phyloP scores from a whole-genome alignment of 176 grass and related monocot species.

The Echinochloa phyllopogon region DNA sequence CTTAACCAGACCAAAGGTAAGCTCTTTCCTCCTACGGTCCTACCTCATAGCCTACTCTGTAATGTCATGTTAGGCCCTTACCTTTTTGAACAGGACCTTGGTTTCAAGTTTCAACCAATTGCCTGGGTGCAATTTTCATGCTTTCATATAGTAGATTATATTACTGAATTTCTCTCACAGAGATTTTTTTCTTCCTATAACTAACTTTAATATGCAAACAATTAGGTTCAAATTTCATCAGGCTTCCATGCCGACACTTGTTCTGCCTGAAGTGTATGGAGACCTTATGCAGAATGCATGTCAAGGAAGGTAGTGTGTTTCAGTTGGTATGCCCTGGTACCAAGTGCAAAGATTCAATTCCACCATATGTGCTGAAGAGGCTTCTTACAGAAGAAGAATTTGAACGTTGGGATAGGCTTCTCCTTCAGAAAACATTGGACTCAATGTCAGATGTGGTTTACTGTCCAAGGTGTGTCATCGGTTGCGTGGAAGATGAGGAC shows the following conservation, averaged over 20 bases:
- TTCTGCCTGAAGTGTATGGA: constrained; percentile 51
- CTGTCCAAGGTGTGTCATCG: constrained; percentile 57
- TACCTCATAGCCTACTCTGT: not conserved
- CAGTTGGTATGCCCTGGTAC: constrained; percentile 59
- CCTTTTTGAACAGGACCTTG: not conserved
- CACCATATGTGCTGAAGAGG: constrained; percentile 56
- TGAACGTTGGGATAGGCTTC: constrained; percentile 61
- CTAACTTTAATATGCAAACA: constrained; percentile 29
- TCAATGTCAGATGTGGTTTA: constrained; percentile 61
- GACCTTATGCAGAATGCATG: constrained; percentile 53
- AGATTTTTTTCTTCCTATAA: not conserved
- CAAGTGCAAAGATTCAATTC: constrained; percentile 50
- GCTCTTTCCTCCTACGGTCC: not conserved
- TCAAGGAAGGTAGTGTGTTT: constrained; percentile 55
- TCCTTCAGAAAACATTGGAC: constrained; percentile 63
- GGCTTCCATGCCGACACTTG: constrained; percentile 37
- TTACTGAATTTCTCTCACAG: not conserved
- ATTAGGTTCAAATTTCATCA: constrained; percentile 52
- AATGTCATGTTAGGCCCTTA: not conserved
- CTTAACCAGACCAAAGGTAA: constrained; percentile 47
- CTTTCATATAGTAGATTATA: not conserved
- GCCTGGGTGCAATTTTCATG: not conserved
- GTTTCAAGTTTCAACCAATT: constrained; percentile 1
- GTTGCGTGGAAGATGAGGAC: constrained; percentile 57
- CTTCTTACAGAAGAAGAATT: constrained; percentile 56